Percentiles rank a stretch among this genome's conserved stretches.
Evolutionary conservation across 257 asterid genomes (phyloP).

Genomic region (Craterostigma plantagineum): DNA sequence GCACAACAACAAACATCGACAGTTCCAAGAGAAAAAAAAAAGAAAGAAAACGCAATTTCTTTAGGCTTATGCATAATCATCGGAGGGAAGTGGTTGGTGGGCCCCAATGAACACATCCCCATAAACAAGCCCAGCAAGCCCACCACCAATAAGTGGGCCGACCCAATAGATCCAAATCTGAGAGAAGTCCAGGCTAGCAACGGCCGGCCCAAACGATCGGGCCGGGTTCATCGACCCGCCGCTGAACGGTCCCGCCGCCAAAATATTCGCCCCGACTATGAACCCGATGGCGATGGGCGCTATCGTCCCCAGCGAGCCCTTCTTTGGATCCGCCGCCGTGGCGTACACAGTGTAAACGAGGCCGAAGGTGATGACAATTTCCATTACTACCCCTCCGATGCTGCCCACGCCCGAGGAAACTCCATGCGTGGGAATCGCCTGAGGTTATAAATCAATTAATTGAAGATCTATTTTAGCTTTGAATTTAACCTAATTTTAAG

Average conservation of each 20-base stretch:
- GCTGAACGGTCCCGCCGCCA: conserved; percentile 89
- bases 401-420: conserved; percentile 53
- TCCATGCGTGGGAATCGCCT: conserved; percentile 54
- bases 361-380: conserved; percentile 62
- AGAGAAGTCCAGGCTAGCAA: conserved; percentile 39
- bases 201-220: conserved; percentile 75
- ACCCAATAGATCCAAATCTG: conserved; percentile 74
- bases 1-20: no score
- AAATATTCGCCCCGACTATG: conserved; percentile 83
- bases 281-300: conserved; percentile 95
- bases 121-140: conserved; percentile 55
- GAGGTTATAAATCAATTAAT: background rate
- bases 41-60: no score
- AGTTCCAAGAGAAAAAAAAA: no score
- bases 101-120: conserved; percentile 31
- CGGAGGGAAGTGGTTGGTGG: conserved; percentile 32
- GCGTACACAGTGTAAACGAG: conserved; percentile 85
- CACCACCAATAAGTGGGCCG: conserved; percentile 86
- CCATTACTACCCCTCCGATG: conserved; percentile 53
- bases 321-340: conserved; percentile 90
- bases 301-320: conserved; percentile 57
- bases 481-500: no score
- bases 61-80: no score
- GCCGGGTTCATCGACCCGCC: conserved; percentile 99
- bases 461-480: background rate